These are phyloP conservation scores for Trametes gibbosa DNA, from an alignment of 768 basidiomycete species.

Conservation along the genomic window DNA sequence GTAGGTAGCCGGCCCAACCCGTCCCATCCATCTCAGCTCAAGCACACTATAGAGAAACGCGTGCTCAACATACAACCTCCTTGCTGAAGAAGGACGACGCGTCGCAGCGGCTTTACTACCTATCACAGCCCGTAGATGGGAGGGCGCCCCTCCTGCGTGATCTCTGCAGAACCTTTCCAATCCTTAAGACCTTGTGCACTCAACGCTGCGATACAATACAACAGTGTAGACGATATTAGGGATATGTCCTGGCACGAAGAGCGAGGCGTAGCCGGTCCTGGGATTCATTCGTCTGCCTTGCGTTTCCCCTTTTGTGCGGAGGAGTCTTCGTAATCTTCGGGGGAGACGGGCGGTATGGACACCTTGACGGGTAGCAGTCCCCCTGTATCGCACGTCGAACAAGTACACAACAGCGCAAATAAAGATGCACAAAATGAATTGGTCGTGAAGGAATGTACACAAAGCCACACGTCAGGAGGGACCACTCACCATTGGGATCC, in stretches of 20 bases:
- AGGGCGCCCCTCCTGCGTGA: constrained; percentile 9
- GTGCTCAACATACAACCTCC: constrained; percentile 91
- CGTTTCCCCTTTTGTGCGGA: constrained; percentile 59
- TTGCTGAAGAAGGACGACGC: constrained; percentile 89
- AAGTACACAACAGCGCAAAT: neutral
- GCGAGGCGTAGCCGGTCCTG: neutral
- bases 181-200: neutral
- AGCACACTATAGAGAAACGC: constrained; percentile 67
- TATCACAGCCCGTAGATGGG: constrained; percentile 37
- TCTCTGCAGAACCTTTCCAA: no score
- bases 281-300: constrained; percentile 39
- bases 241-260: neutral
- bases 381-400: constrained; percentile 37
- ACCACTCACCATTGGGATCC: constrained; percentile 55
- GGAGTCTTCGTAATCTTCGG: constrained; percentile 50
- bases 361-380: constrained; percentile 58
- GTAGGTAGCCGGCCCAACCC: constrained; percentile 39
- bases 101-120: constrained; percentile 92
- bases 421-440: neutral
- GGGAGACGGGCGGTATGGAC: constrained; percentile 53
- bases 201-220: neutral
- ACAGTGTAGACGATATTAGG: neutral
- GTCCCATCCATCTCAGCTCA: neutral
- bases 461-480: neutral
- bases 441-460: constrained; percentile 6